A percentile compares a stretch with the other conserved stretches of the same genome.
Conservation (phyloP, 2,329 filamentous ascomycete species). For the Arthrobotrys musiformis region DNA sequence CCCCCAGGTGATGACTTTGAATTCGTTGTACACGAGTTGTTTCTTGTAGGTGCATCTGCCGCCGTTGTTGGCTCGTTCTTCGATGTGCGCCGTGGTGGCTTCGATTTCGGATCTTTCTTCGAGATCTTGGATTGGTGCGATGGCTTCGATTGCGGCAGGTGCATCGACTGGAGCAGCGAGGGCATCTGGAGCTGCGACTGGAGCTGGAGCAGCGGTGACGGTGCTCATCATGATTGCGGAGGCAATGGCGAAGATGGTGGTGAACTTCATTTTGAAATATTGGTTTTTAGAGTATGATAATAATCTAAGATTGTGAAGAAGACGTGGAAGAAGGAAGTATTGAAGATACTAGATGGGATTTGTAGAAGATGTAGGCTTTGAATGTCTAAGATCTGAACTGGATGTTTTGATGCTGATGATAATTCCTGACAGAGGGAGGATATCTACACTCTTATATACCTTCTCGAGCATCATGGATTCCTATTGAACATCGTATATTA, state of each 20-base stretch:
- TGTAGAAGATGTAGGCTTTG: not conserved
- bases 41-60: not conserved
- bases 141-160: not conserved
- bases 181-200: not conserved
- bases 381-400: not conserved
- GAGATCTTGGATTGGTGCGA: not conserved
- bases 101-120: no score
- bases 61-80: not conserved
- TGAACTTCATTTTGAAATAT: not conserved
- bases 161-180: not conserved
- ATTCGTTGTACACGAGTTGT: not conserved
- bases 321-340: not conserved
- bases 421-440: not conserved
- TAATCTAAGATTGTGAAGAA: not conserved
- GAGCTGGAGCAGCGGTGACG: not conserved
- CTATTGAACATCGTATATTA: no score
- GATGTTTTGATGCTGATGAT: conserved; percentile 1
- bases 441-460: not conserved
- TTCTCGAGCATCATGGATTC: no score
- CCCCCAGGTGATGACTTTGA: not conserved
- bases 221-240: not conserved
- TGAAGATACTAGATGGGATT: not conserved
- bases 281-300: not conserved
- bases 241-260: not conserved
- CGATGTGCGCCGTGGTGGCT: not conserved